phyloP scores from a whole-genome alignment of 2,329 filamentous ascomycete species.

The Aaosphaeria pasadenensis region DNA sequence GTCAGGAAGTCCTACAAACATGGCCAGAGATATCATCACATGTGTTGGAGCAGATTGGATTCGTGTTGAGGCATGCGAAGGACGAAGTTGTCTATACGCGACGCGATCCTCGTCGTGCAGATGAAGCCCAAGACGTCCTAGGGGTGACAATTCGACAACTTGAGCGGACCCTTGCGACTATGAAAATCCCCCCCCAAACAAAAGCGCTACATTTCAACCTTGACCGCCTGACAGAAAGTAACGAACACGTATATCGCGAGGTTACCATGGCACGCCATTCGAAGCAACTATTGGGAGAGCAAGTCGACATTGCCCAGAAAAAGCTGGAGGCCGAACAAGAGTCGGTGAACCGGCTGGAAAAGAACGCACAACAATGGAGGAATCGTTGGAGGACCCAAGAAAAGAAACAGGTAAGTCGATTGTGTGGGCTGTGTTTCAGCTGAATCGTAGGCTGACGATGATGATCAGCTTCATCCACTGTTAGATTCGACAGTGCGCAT shows the following conservation, averaged over 20 bases:
- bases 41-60: constrained; percentile 55
- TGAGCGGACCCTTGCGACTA: constrained; percentile 54
- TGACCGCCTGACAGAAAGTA: constrained; percentile 62
- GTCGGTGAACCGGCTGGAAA: constrained; percentile 25
- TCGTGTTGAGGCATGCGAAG: constrained; percentile 58
- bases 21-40: constrained; percentile 56
- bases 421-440: constrained; percentile 4
- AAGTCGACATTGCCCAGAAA: constrained; percentile 56
- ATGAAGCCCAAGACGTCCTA: constrained; percentile 56
- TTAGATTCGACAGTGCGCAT: constrained; percentile 16
- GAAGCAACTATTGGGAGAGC: constrained; percentile 58
- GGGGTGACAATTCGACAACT: constrained; percentile 56
- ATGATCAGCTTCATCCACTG: constrained; percentile 31
- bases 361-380: constrained; percentile 25
- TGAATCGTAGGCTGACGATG: constrained; percentile 13
- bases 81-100: constrained; percentile 61
- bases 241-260: constrained; percentile 44
- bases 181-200: constrained; percentile 64
- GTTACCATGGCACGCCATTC: constrained; percentile 62
- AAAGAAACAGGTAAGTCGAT: constrained; percentile 22
- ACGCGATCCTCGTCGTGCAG: constrained; percentile 42
- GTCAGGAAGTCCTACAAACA: constrained; percentile 35
- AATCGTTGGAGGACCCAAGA: constrained; percentile 28
- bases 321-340: constrained; percentile 25
- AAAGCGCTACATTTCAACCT: constrained; percentile 58